These are phyloP conservation scores for Rhodotorula taiwanensis DNA, from an alignment of 768 basidiomycete species.

Conservation along the genomic window DNA sequence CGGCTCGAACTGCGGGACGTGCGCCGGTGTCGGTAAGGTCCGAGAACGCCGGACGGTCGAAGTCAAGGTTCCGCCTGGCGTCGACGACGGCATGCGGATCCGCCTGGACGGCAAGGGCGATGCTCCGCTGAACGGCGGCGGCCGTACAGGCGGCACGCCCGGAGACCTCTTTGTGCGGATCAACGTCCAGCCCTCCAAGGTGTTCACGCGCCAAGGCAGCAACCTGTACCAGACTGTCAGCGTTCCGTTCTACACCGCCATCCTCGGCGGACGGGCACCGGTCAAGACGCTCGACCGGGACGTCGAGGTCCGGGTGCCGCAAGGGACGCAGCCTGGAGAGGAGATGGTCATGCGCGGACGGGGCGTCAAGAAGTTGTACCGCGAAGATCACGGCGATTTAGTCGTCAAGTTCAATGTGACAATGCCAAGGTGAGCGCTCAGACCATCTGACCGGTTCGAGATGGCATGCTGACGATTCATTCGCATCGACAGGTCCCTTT, in stretches of 20 bases:
- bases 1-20: constrained; percentile 67
- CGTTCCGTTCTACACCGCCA: constrained; percentile 81
- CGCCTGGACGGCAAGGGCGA: constrained; percentile 75
- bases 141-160: constrained; percentile 48
- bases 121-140: constrained; percentile 70
- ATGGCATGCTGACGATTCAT: not conserved
- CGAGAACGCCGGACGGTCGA: constrained; percentile 67
- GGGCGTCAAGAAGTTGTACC: constrained; percentile 64
- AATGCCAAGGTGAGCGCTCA: constrained; percentile 68
- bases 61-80: constrained; percentile 79
- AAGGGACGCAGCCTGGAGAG: constrained; percentile 91
- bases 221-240: constrained; percentile 84
- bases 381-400: constrained; percentile 70
- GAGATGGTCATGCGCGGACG: constrained; percentile 89
- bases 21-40: constrained; percentile 81
- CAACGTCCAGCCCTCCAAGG: constrained; percentile 70
- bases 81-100: constrained; percentile 91
- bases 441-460: not conserved
- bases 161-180: constrained; percentile 86
- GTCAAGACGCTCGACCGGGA: constrained; percentile 94
- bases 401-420: constrained; percentile 81
- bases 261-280: constrained; percentile 85
- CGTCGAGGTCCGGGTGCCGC: constrained; percentile 84
- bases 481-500: constrained; percentile 58
- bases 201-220: constrained; percentile 81